Evolutionary conservation across 225 moss, liverwort and hornwort genomes (phyloP).

Genomic region (Pseudoscleropodium purum): DNA sequence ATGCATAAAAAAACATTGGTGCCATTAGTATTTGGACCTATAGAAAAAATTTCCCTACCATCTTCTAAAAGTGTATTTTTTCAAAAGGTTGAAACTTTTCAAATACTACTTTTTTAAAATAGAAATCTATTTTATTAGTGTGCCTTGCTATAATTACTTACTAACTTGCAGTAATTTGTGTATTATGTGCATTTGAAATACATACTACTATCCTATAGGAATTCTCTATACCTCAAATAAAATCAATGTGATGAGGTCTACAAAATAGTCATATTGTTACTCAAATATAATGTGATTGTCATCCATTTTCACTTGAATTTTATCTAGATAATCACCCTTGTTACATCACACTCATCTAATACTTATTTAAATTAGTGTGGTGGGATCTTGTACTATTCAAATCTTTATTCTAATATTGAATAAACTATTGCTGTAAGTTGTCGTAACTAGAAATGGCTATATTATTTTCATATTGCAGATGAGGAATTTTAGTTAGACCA

Average conservation of each 20-base stretch:
- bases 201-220: not conserved
- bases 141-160: no score
- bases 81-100: no score
- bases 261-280: no score
- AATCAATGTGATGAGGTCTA: not conserved
- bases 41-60: no score
- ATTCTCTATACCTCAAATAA: not conserved
- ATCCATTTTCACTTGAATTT: not conserved
- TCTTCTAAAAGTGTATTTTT: no score
- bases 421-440: accelerated
- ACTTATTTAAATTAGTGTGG: not conserved
- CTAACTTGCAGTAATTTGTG: no score
- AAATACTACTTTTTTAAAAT: no score
- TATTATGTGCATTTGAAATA: not conserved
- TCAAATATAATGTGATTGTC: not conserved
- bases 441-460: not conserved
- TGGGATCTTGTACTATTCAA: not conserved
- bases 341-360: not conserved
- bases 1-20: no score
- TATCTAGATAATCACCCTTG: not conserved
- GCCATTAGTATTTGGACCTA: no score
- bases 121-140: no score
- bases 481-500: not conserved
- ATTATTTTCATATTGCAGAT: not conserved
- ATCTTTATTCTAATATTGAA: not conserved